Evolutionary conservation across 202 grass and related monocot genomes (phyloP).

Genomic region (Miscanthus sacchariflorus): DNA sequence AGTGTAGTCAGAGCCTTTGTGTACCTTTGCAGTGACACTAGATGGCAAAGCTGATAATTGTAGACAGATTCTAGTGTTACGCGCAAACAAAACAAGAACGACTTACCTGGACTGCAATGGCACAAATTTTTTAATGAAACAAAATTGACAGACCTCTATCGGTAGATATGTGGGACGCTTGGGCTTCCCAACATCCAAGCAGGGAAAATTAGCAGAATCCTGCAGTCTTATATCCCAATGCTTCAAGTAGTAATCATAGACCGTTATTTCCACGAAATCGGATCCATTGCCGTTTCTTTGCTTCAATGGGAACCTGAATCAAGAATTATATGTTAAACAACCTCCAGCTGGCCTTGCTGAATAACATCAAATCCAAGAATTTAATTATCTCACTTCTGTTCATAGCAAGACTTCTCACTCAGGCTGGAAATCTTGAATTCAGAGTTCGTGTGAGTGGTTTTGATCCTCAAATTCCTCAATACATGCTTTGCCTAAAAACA

Average conservation of each 20-base stretch:
- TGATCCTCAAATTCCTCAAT: conserved; percentile 62
- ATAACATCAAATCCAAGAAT: not conserved
- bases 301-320: conserved; percentile 58
- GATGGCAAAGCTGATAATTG: conserved; percentile 37
- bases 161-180: conserved; percentile 60
- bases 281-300: conserved; percentile 33
- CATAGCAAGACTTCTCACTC: conserved; percentile 52
- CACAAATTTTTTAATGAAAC: not conserved
- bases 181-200: conserved; percentile 67
- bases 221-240: conserved; percentile 38
- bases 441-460: conserved; percentile 46
- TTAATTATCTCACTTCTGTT: conserved; percentile 50
- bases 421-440: conserved; percentile 64
- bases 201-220: conserved; percentile 38
- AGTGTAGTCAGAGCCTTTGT: conserved; percentile 38
- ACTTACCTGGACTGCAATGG: not conserved
- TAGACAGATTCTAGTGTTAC: conserved; percentile 27
- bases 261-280: conserved; percentile 48
- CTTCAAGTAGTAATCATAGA: conserved; percentile 59
- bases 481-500: conserved; percentile 44
- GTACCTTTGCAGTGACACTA: conserved; percentile 60
- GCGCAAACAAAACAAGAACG: too few species aligned
- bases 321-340: not conserved
- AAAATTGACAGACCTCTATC: conserved; percentile 50
- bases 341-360: not conserved